Evolutionary conservation across 2,329 filamentous ascomycete genomes (phyloP), one percentile per base, ranked within the genome.

Genomic region (Zopfia rhizophila): DNA sequence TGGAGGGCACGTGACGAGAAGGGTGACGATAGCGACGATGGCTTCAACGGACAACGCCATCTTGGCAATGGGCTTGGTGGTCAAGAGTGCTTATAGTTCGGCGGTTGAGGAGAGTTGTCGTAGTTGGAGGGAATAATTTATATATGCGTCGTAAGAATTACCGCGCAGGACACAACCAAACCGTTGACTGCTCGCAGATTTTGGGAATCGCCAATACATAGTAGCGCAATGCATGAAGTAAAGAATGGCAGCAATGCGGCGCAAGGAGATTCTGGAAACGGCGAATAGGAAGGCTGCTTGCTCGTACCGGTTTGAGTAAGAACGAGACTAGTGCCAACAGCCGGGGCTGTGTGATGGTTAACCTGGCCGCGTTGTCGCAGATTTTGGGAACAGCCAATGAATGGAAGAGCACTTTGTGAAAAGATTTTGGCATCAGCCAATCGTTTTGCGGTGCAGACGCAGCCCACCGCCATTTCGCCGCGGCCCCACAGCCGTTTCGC

Each of bases 371-470:
- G n/a, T n/a, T n/a, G n/a, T n/a, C n/a, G n/a, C n/a, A n/a, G n/a
- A n/a, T n/a, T n/a, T n/a, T n/a, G n/a, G n/a, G n/a, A n/a, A n/a
- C n/a, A n/a, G n/a, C n/a, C n/a, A n/a, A n/a, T n/a, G n/a, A n/a
- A n/a, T n/a, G n/a, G n/a, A n/a, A n/a, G n/a, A n/a, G n/a, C n/a
- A n/a, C n/a, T n/a, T n/a, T n/a, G n/a, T n/a, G n/a, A 28, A 38
- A 38, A 38, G 36, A 38, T 38, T 38, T 8, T 38, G 36, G 36
- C 21, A 38, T 27, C 3, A 27, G 22, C 36, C 36, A 38, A 38
- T 38, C 21, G 16, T 21, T 6, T 38, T 16, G 35, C 22, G 14
- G 22, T 38, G 17, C 17, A 38, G 11, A 38, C 16, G 8, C 10
- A 10, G 11, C 10, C 21, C 10, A 38, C 14, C 21, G 16, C 23